Conservation (phyloP, 768 basidiomycete genomes). For the Chalciporus sphaerocephalus region DNA sequence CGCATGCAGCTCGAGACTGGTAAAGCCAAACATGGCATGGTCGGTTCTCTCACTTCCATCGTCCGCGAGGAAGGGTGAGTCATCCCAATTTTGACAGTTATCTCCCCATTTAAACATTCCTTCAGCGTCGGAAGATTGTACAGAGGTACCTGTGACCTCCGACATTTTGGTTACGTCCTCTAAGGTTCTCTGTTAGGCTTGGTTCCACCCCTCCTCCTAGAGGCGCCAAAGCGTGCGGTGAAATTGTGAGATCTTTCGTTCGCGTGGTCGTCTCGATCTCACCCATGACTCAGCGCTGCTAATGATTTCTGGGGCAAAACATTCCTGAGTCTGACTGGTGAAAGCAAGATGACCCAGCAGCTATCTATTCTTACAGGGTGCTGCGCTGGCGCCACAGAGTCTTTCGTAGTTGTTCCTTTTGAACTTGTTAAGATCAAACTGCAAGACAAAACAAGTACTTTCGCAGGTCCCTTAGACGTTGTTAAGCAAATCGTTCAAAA, state of each 20-base stretch:
- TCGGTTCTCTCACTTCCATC: slow-evolving; percentile 80
- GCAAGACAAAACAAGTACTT: slow-evolving; percentile 90
- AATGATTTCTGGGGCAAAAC: slow-evolving; percentile 97
- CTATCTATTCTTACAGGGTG: slow-evolving; percentile 91
- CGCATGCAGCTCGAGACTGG: slow-evolving; percentile 96
- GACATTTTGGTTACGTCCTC: background rate
- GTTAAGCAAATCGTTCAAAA: slow-evolving; percentile 72
- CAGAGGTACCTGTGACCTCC: slow-evolving; percentile 50
- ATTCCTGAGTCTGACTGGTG: slow-evolving; percentile 56
- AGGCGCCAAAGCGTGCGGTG: slow-evolving; percentile 97
- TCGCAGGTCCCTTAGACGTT: slow-evolving; percentile 88
- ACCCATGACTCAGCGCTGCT: slow-evolving; percentile 50
- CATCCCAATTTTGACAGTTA: background rate
- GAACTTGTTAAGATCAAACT: slow-evolving; percentile 92
- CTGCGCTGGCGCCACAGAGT: slow-evolving; percentile 93
- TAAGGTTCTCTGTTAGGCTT: slow-evolving; percentile 49
- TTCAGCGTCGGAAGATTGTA: slow-evolving; percentile 77
- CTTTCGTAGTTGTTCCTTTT: slow-evolving; percentile 92
- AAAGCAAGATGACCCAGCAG: slow-evolving; percentile 80
- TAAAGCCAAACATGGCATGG: slow-evolving; percentile 66
- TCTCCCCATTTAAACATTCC: background rate
- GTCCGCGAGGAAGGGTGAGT: slow-evolving; percentile 86
- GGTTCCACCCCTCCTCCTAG: slow-evolving; percentile 90
- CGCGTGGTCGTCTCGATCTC: background rate
- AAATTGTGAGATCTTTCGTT: slow-evolving; percentile 64